Conservation (phyloP, 129 eudicot species). For the Smallanthus sonchifolius region DNA sequence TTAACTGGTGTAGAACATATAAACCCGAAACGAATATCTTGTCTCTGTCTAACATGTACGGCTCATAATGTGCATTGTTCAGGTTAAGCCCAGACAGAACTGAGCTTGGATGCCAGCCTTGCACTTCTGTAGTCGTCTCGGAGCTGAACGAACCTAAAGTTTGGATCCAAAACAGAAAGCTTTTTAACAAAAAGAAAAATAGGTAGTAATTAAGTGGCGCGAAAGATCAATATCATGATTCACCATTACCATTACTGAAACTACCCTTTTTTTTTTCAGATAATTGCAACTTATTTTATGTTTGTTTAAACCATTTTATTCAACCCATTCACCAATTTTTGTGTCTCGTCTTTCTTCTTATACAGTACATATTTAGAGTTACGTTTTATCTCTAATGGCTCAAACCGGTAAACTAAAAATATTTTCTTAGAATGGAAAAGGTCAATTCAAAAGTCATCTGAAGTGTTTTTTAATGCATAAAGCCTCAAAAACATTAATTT, state of each 20-base stretch:
- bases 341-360: background rate
- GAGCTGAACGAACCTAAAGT: slow-evolving; percentile 66
- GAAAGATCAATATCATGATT: background rate
- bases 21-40: background rate
- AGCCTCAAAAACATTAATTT: background rate
- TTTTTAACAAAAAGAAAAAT: slow-evolving; percentile 3
- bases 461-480: background rate
- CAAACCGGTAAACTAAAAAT: background rate
- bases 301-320: background rate
- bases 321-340: background rate
- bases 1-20: background rate
- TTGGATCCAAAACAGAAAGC: slow-evolving; percentile 5
- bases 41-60: background rate
- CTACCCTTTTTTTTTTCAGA: background rate
- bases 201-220: background rate
- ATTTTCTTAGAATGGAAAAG: background rate
- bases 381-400: background rate
- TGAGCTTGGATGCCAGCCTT: slow-evolving; percentile 64
- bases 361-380: background rate
- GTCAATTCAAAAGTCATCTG: background rate
- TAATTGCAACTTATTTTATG: background rate
- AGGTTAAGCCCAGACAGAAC: slow-evolving; percentile 59
- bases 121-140: slow-evolving; percentile 87
- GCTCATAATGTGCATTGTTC: background rate
- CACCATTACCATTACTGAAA: background rate